Conservation (phyloP, 805 yeast species). For the Grigorovia humatica region DNA sequence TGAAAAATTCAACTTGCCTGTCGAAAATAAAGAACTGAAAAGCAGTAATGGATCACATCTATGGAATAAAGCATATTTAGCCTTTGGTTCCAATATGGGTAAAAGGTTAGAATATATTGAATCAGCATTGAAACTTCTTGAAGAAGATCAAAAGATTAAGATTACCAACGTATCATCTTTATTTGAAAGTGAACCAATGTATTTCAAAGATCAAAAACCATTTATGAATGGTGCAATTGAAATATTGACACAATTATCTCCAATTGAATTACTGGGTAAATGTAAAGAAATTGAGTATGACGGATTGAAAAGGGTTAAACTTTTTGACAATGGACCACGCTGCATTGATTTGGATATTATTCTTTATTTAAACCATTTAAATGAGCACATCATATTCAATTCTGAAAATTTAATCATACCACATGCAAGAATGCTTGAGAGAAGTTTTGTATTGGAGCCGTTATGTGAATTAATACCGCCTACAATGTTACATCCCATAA, state of each 20-base stretch:
- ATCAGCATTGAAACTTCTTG: conserved; percentile 37
- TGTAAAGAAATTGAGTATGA: conserved; percentile 74
- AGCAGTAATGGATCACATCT: neutral
- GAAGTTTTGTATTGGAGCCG: conserved; percentile 86
- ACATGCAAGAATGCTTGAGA: conserved; percentile 77
- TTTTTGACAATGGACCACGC: conserved; percentile 86
- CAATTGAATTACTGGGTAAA: conserved; percentile 49
- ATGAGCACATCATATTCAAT: conserved; percentile 37
- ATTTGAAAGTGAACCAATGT: conserved; percentile 91
- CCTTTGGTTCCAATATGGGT: conserved; percentile 87
- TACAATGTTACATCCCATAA: conserved; percentile 64
- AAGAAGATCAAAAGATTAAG: conserved; percentile 31
- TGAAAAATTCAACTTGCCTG: conserved; percentile 28
- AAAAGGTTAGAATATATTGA: conserved; percentile 53
- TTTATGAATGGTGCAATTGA: conserved; percentile 79
- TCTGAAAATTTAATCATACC: conserved; percentile 60
- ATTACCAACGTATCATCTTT: conserved; percentile 62
- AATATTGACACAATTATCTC: conserved; percentile 49
- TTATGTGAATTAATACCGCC: conserved; percentile 71
- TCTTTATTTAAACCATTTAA: conserved; percentile 37
- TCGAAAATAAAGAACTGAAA: conserved; percentile 5
- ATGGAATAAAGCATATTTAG: conserved; percentile 49
- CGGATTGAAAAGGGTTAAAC: conserved; percentile 58
- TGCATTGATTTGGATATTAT: conserved; percentile 82
- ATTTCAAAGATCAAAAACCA: conserved; percentile 63